Percentiles rank a stretch among this genome's conserved stretches.
Evolutionary conservation across 371 early-diverging fungal genomes (phyloP).

Genomic region (Apophysomyces ossiformis): DNA sequence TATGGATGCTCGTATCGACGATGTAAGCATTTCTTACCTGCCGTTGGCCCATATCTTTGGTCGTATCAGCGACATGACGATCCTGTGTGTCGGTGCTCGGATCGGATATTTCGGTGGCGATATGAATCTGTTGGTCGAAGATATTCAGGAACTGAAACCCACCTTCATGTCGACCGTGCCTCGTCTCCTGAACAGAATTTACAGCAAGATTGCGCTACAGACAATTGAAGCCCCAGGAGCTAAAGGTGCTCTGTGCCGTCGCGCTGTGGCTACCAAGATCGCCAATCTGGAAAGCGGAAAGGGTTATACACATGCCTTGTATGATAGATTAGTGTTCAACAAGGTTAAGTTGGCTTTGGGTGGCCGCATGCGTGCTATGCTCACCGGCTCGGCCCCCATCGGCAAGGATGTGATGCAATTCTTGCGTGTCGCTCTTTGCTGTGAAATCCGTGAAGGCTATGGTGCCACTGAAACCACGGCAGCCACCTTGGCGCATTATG

Average conservation of each 20-base stretch:
- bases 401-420: slow-evolving; percentile 84
- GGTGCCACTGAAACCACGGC: slow-evolving; percentile 91
- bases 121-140: slow-evolving; percentile 76
- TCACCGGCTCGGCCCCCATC: slow-evolving; percentile 94
- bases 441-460: slow-evolving; percentile 79
- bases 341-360: slow-evolving; percentile 88
- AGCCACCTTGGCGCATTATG: slow-evolving; percentile 53
- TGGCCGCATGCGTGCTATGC: slow-evolving; percentile 81
- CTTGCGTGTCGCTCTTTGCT: slow-evolving; percentile 81
- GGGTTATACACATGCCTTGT: slow-evolving; percentile 74
- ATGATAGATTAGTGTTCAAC: slow-evolving; percentile 92
- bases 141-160: slow-evolving; percentile 82
- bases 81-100: slow-evolving; percentile 52
- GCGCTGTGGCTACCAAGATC: slow-evolving; percentile 58
- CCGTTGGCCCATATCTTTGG: slow-evolving; percentile 97
- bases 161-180: slow-evolving; percentile 90
- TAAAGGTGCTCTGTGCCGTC: slow-evolving; percentile 63
- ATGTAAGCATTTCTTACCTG: slow-evolving; percentile 69
- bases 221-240: slow-evolving; percentile 74
- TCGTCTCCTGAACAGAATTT: slow-evolving; percentile 90
- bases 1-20: slow-evolving; percentile 24
- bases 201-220: slow-evolving; percentile 75
- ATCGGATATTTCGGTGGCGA: slow-evolving; percentile 91
- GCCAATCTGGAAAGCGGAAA: slow-evolving; percentile 57
- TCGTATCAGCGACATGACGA: slow-evolving; percentile 50